These are phyloP conservation scores for Sinapis alba DNA, from an alignment of 441 rosid species.

Conservation along the genomic window DNA sequence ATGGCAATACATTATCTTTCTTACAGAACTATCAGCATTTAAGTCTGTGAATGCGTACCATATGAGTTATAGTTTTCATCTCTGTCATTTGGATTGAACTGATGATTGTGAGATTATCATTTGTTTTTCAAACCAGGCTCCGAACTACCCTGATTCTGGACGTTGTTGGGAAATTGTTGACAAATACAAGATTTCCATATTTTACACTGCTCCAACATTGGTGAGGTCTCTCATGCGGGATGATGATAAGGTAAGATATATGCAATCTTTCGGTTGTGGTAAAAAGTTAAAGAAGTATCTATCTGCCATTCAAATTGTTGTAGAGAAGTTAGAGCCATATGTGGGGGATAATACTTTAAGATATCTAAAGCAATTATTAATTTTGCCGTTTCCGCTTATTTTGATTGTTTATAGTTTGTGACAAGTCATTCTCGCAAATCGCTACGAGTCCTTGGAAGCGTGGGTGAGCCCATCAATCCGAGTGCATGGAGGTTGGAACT, in stretches of 20 bases:
- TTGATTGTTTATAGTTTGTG: slow-evolving; percentile 64
- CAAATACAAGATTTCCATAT: slow-evolving; percentile 90
- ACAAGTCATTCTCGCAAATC: slow-evolving; percentile 85
- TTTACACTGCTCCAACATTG: slow-evolving; percentile 97
- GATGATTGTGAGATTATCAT: slow-evolving; percentile 29
- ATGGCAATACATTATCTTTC: background rate
- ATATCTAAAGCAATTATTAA: background rate
- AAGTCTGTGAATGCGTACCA: background rate
- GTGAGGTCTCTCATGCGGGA: slow-evolving; percentile 99
- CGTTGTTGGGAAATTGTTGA: slow-evolving; percentile 98
- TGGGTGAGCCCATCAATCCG: slow-evolving; percentile 99
- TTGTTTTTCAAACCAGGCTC: slow-evolving; percentile 59
- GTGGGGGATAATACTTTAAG: background rate
- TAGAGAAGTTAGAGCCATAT: background rate
- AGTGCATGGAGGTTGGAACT: slow-evolving; percentile 93
- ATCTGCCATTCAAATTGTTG: background rate
- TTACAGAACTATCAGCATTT: slow-evolving; percentile 9
- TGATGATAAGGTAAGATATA: slow-evolving; percentile 64
- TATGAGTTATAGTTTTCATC: slow-evolving; percentile 5
- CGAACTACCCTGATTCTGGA: slow-evolving; percentile 93
- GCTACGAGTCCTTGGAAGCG: slow-evolving; percentile 92
- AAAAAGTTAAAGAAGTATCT: slow-evolving; percentile 5
- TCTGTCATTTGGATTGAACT: slow-evolving; percentile 25
- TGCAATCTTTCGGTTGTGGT: slow-evolving; percentile 20
- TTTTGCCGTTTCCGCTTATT: background rate